These are phyloP conservation scores for Pyrus communis DNA, from an alignment of 306 rosid species.

Conservation along the genomic window DNA sequence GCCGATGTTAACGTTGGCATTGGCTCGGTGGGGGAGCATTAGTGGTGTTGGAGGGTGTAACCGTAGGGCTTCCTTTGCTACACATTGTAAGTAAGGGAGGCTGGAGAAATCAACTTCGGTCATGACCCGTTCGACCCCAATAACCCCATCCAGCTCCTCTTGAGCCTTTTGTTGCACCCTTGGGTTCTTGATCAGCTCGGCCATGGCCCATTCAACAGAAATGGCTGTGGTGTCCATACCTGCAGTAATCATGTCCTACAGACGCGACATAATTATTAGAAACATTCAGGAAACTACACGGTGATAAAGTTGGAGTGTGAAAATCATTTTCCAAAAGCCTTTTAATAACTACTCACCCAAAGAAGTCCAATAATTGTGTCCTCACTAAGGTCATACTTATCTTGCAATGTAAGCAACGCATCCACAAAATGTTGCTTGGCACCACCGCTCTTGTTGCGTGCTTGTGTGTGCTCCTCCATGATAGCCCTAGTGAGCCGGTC, in stretches of 20 bases:
- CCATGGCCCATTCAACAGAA: conserved; percentile 86
- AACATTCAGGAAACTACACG: too few species aligned
- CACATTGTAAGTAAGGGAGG: conserved; percentile 65
- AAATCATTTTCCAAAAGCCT: too few species aligned
- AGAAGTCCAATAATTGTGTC: conserved; percentile 90
- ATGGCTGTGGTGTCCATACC: conserved; percentile 83
- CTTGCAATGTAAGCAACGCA: conserved; percentile 71
- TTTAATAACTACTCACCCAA: conserved; percentile 40
- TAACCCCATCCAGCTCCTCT: conserved; percentile 56
- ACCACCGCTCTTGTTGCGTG: conserved; percentile 51
- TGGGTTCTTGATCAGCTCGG: conserved; percentile 65
- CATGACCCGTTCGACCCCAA: conserved; percentile 66
- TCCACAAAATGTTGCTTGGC: conserved; percentile 83
- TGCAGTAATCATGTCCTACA: conserved; percentile 83
- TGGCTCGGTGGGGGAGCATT: conserved; percentile 85
- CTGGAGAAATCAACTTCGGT: conserved; percentile 50
- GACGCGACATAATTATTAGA: neutral
- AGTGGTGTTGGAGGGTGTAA: conserved; percentile 89
- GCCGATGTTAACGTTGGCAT: conserved; percentile 57
- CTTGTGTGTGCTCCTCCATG: conserved; percentile 83
- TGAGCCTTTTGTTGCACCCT: conserved; percentile 81
- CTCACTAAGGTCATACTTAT: conserved; percentile 74
- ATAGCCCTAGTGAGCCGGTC: conserved; percentile 69
- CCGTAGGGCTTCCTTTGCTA: conserved; percentile 66
- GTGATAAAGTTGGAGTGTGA: too few species aligned